Percentiles rank a stretch among this genome's conserved stretches.
Evolutionary conservation across 2,329 filamentous ascomycete genomes (phyloP).

Genomic region (Penicillium sp.): DNA sequence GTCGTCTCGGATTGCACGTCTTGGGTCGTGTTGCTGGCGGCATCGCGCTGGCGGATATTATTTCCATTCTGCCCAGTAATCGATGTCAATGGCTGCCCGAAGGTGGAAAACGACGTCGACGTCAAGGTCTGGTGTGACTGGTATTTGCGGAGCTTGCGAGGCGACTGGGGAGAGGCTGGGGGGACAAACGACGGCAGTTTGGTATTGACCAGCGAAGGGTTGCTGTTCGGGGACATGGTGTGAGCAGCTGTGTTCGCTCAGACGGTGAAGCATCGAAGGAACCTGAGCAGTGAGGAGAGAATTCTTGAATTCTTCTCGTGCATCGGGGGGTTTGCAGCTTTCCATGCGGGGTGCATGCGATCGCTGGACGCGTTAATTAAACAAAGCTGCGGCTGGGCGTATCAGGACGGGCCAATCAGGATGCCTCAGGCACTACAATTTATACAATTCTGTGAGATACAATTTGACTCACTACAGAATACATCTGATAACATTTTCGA

Average conservation of each 20-base stretch:
- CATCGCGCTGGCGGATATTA: conserved; percentile 3
- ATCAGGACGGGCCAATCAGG: background rate
- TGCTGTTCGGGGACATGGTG: conserved; percentile 22
- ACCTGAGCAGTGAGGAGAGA: background rate
- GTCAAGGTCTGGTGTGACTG: conserved; percentile 68
- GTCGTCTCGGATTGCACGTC: conserved; percentile 1
- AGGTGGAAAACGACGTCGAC: conserved; percentile 53
- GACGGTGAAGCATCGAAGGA: background rate
- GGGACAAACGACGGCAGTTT: conserved; percentile 9
- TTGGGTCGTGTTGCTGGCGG: background rate
- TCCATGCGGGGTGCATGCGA: background rate
- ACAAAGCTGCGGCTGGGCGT: no score
- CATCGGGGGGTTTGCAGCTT: background rate
- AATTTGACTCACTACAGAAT: no score
- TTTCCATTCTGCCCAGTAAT: background rate
- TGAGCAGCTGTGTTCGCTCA: background rate
- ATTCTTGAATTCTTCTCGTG: background rate
- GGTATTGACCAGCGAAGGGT: conserved; percentile 18
- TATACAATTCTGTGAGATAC: no score
- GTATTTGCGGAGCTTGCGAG: conserved; percentile 66
- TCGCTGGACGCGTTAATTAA: background rate
- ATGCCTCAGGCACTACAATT: no score
- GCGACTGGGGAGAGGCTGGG: conserved; percentile 47
- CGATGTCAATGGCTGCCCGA: conserved; percentile 27
- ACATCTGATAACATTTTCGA: no score